Percentiles rank a stretch among this genome's conserved stretches.
phyloP scores from a whole-genome alignment of 768 basidiomycete genomes.

The Collybia sordida region DNA sequence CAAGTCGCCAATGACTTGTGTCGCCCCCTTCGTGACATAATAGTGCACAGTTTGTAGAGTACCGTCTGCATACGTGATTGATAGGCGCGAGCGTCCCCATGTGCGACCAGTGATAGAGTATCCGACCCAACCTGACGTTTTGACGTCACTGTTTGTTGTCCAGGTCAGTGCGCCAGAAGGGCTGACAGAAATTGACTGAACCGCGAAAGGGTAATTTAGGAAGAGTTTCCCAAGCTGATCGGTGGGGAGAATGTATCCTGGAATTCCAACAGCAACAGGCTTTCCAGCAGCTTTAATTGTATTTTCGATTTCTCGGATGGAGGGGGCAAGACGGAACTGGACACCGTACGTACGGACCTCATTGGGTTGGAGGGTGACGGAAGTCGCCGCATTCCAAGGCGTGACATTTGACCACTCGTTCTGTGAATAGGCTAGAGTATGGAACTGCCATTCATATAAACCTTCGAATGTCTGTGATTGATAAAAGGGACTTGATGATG shows the following conservation, averaged over 20 bases:
- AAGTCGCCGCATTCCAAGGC: conserved; percentile 56
- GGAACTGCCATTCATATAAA: conserved; percentile 60
- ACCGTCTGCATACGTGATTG: conserved; percentile 50
- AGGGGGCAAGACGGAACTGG: conserved; percentile 47
- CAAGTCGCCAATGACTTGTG: conserved; percentile 43
- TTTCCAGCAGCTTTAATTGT: conserved; percentile 38
- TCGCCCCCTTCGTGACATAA: conserved; percentile 46
- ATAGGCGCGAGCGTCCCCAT: conserved; percentile 50
- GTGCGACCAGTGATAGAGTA: conserved; percentile 43
- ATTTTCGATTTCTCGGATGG: conserved; percentile 49
- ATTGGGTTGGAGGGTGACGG: conserved; percentile 42
- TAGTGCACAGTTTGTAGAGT: conserved; percentile 54
- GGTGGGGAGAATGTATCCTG: conserved; percentile 50
- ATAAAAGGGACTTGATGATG: conserved; percentile 43
- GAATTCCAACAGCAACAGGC: conserved; percentile 52
- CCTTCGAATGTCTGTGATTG: conserved; percentile 63
- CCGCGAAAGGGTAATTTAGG: conserved; percentile 40
- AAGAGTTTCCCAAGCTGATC: conserved; percentile 53
- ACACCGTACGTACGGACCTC: conserved; percentile 53
- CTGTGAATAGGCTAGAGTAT: conserved; percentile 54
- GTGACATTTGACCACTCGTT: conserved; percentile 52
- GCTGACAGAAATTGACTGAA: conserved; percentile 40
- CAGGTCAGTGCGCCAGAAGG: conserved; percentile 48
- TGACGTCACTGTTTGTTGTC: conserved; percentile 42
- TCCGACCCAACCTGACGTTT: conserved; percentile 41